phyloP scores from a whole-genome alignment of 495 filamentous ascomycete genomes.

The Neurospora hispaniola region DNA sequence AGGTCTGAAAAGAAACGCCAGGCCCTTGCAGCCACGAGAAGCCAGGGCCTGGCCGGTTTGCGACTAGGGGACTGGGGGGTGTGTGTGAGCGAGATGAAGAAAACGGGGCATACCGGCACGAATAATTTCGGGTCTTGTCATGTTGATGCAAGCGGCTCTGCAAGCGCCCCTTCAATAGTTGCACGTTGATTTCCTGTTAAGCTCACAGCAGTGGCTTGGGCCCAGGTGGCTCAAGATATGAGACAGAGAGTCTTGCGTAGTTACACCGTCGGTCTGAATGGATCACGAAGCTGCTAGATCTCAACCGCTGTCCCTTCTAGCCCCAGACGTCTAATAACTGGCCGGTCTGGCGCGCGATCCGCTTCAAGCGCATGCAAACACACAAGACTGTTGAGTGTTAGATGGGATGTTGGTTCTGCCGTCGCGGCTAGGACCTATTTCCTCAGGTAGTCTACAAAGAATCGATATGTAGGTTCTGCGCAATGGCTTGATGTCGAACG shows the following conservation, averaged over 20 bases:
- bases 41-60: slow-evolving; percentile 5
- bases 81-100: slow-evolving; percentile 15
- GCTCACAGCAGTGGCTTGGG: neutral
- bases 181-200: neutral
- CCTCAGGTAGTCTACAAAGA: neutral
- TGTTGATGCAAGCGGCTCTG: slow-evolving; percentile 26
- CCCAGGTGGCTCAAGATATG: neutral
- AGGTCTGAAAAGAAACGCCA: slow-evolving; percentile 7
- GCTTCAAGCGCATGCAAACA: neutral
- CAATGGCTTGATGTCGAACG: neutral
- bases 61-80: slow-evolving; percentile 6
- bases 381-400: neutral
- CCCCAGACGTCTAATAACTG: neutral
- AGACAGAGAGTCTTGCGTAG: neutral
- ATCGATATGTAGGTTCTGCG: neutral
- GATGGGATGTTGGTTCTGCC: neutral
- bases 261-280: neutral
- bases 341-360: neutral
- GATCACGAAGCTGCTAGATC: neutral
- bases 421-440: neutral
- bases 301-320: neutral
- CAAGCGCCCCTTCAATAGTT: neutral
- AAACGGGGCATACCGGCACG: slow-evolving; percentile 52
- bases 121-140: slow-evolving; percentile 70
- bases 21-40: slow-evolving; percentile 15